These are phyloP conservation scores for Nitzschia palea DNA, from an alignment of 108 stramenopile species.

Conservation along the genomic window DNA sequence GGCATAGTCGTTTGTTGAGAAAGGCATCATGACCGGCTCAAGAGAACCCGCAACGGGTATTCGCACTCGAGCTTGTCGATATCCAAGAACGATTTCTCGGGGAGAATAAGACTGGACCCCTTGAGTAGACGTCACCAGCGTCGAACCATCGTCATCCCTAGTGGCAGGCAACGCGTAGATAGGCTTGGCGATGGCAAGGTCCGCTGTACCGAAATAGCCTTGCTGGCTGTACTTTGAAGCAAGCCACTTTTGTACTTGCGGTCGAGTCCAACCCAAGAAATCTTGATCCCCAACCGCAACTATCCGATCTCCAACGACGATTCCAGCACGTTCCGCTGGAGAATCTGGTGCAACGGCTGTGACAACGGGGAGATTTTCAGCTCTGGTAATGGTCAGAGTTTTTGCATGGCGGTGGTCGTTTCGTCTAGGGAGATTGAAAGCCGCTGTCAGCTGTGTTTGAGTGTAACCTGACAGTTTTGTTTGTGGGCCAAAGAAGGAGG, in stretches of 20 bases:
- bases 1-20: neutral
- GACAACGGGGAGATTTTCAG: conserved; percentile 63
- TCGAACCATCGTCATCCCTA: neutral
- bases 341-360: conserved; percentile 78
- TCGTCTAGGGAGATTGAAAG: no score
- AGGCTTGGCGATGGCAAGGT: conserved; percentile 80
- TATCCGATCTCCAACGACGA: conserved; percentile 86
- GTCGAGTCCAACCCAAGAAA: conserved; percentile 51
- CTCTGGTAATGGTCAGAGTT: conserved; percentile 28
- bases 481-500: conserved; percentile 1
- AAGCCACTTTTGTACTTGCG: conserved; percentile 37
- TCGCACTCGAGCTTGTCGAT: conserved; percentile 36
- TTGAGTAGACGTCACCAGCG: neutral
- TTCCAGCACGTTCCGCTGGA: conserved; percentile 78
- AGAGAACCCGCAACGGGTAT: conserved; percentile 23
- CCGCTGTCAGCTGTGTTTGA: no score
- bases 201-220: conserved; percentile 60
- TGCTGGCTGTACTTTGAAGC: conserved; percentile 35
- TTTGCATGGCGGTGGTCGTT: neutral
- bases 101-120: neutral
- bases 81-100: conserved; percentile 42
- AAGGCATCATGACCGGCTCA: neutral
- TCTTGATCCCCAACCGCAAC: conserved; percentile 61
- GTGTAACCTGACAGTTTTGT: no score
- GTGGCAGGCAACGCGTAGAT: conserved; percentile 28